These are phyloP conservation scores for Conticribra guillardii DNA, from an alignment of 108 stramenopile species.

Conservation along the genomic window DNA sequence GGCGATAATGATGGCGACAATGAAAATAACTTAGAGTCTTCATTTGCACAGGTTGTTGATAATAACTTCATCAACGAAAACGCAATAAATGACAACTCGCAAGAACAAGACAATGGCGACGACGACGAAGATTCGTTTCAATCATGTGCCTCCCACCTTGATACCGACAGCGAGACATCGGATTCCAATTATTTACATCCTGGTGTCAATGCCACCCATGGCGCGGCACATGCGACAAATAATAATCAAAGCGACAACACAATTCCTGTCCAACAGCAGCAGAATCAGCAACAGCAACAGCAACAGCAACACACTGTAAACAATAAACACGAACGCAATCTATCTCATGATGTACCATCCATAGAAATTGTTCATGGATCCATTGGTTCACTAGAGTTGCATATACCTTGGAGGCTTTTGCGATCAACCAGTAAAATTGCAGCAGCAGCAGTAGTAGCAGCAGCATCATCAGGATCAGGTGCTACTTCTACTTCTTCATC, in stretches of 20 bases:
- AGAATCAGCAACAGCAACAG: neutral
- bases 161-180: conserved; percentile 1
- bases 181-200: no score
- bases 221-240: no score
- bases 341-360: no score
- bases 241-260: no score
- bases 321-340: no score
- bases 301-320: conserved; percentile 10
- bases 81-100: neutral
- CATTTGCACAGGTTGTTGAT: no score
- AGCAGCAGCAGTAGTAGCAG: neutral
- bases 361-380: conserved; percentile 66
- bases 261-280: conserved; percentile 2
- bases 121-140: conserved; percentile 24
- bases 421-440: neutral
- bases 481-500: no score
- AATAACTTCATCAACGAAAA: no score
- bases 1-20: neutral
- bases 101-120: conserved; percentile 12
- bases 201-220: no score
- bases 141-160: conserved; percentile 22
- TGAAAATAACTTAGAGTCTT: neutral
- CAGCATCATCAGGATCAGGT: no score
- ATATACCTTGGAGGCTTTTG: conserved; percentile 67
- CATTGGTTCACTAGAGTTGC: conserved; percentile 63